Percentiles rank a stretch among this genome's conserved stretches.
Evolutionary conservation across 805 yeast genomes (phyloP).

Genomic region (Zygoascus biomembranicola): DNA sequence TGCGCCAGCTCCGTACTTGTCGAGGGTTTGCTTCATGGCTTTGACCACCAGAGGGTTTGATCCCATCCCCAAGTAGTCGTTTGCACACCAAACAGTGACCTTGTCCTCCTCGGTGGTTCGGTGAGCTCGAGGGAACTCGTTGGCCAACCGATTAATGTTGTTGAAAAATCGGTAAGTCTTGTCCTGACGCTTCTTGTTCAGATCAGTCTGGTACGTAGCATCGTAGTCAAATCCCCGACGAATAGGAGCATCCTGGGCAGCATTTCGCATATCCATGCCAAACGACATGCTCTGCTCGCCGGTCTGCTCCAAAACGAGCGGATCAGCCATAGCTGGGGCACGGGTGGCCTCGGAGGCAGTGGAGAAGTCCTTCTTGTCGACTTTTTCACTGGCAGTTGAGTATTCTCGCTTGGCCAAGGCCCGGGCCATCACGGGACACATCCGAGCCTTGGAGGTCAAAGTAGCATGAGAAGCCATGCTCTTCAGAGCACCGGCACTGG

Average conservation of each 20-base stretch:
- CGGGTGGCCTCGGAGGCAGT: conserved; percentile 15
- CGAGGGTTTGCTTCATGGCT: conserved; percentile 71
- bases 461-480: conserved; percentile 36
- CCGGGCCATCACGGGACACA: conserved; percentile 87
- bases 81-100: conserved; percentile 98
- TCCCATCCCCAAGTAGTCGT: conserved; percentile 95
- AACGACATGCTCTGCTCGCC: not conserved
- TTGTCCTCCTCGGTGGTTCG: conserved; percentile 64
- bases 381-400: conserved; percentile 4
- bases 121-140: conserved; percentile 91
- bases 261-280: not conserved
- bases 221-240: conserved; percentile 51
- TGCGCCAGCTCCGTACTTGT: conserved; percentile 94
- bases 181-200: conserved; percentile 70
- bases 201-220: conserved; percentile 57
- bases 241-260: conserved; percentile 9
- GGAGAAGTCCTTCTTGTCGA: conserved; percentile 1
- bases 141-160: conserved; percentile 92
- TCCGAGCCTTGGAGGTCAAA: conserved; percentile 51
- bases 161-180: conserved; percentile 93
- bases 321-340: conserved; percentile 26
- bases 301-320: conserved; percentile 8
- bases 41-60: conserved; percentile 63
- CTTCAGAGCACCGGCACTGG: conserved; percentile 53
- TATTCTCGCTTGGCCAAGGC: conserved; percentile 42